A percentile compares a stretch with the other conserved stretches of the same genome.
Evolutionary conservation across 345 rosid genomes (phyloP).

Genomic region (Sisymbrium altissimum): DNA sequence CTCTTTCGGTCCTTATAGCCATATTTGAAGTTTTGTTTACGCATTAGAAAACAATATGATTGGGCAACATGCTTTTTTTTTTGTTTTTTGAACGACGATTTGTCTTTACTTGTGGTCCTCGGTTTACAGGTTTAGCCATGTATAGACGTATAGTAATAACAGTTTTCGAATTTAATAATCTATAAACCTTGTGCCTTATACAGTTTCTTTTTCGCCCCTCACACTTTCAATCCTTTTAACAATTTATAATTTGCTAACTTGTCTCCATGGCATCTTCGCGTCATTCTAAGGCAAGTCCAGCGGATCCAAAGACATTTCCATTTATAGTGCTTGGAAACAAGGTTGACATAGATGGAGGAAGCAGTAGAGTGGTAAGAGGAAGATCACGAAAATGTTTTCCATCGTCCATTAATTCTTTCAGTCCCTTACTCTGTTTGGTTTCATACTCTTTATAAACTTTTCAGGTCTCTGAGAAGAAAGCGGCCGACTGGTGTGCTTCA

Average conservation of each 20-base stretch:
- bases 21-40: too few relatives aligned
- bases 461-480: slow-evolving; percentile 76
- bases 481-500: slow-evolving; percentile 73
- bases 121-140: too few relatives aligned
- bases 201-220: too few relatives aligned
- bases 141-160: too few relatives aligned
- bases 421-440: neutral
- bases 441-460: neutral
- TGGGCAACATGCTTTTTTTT: too few relatives aligned
- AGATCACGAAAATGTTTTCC: neutral
- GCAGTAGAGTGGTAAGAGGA: slow-evolving; percentile 85
- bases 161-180: too few relatives aligned
- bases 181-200: too few relatives aligned
- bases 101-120: too few relatives aligned
- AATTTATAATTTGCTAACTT: neutral
- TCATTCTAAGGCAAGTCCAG: slow-evolving; percentile 67
- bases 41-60: too few relatives aligned
- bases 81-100: too few relatives aligned
- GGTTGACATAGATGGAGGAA: slow-evolving; percentile 98
- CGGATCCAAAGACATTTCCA: slow-evolving; percentile 74
- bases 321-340: slow-evolving; percentile 95
- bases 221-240: neutral
- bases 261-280: neutral
- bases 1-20: too few relatives aligned
- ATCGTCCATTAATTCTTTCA: neutral